Evolutionary conservation across 2,329 filamentous ascomycete species (phyloP), one percentile per base, ranked within the genome.

Genomic region (Epichloe amarillans): DNA sequence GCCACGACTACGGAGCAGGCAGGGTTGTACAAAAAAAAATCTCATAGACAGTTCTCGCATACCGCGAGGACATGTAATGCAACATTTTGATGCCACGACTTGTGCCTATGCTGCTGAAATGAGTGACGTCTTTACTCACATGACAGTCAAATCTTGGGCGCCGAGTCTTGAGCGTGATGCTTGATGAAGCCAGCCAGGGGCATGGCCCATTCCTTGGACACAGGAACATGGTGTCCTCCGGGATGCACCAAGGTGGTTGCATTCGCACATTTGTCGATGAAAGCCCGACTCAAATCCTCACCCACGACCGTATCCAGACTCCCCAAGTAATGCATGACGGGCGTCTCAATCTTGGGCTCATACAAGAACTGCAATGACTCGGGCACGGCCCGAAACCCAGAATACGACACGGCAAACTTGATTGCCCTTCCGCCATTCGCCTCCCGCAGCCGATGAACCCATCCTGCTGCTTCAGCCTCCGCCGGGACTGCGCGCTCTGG

Each of bases 151-250:
- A 55, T 58, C 53, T 56, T 61, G n/a, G 50, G 51, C 26, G 59
- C 57, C 11, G 59, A 54, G 0, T 64, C 58, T 42, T 64, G 53
- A 19, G 59, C 59, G 47, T 70, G 62, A 48, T 69, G 64, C 58
- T 66, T 70, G 51, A 93, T 80, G 62, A 90, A 95, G 0, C 75
- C 80, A 4, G 84, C 82, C 56, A 94, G 68, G 35, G 84, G 84
- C 72, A 84, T 83, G 19, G 84, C 80, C 77, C 85, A 93, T 57
- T 89, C 84, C 70, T 85, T 88, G 57, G 83, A 80, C 53, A 88
- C 82, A 0, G 91, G 91, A 61, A 96, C 78, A 61, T 95, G 89
- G 65, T 97, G 91, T 0, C 90, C 90, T 7, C 91, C 91, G 1
- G 91, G 90, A 66, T 95, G 88, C 59, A 84, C 77, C 58, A 80